Evolutionary conservation across 331 rosid genomes (phyloP), one percentile per base, ranked within the genome.

Genomic region (Pyracantha coccinea): DNA sequence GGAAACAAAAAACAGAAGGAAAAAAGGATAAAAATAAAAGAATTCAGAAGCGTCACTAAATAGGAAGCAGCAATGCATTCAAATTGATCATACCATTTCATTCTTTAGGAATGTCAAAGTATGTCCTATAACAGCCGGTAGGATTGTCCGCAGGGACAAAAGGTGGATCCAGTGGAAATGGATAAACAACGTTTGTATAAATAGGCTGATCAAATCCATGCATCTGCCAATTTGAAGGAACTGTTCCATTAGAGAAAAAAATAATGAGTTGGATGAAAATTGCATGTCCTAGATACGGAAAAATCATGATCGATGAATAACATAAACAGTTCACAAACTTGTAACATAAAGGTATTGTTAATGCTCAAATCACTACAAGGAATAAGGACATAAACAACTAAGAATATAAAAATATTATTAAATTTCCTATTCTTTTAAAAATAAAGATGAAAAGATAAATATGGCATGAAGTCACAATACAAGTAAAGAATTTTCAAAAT

Each of bases 171-270:
- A 94, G 54, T 25, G 97, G 92, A 82, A 94, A 90, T 53, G 99
- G 97, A 85, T 94, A 92, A 4, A 21, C 61, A 8, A 66, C 17
- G 33, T 94, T 94, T n/a, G 99, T 87, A 77, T 94, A 92, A 76
- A 94, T 94, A 20, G 99, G 99, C 80, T 66, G 59, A 79, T 94
- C 99, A 80, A 86, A 94, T 28, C 97, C 97, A 76, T 90, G 97
- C 86, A 92, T 45, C 78, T 94, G 97, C 99, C 99, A 94, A 83
- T 92, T 94, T 13, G 99, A 92, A 82, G 97, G 99, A 86, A 94
- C 99, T 92, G 96, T 81, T 83, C 77, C 89, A 81, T 77, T 53
- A 44, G 69, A 69, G 31, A 66, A 66, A 82, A 68, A 50, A 38
- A 50, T 38, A 16, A 61, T 54, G 61, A 81, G 80, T 29, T 23